These are phyloP conservation scores for Kwoniella sp. DNA, from an alignment of 768 basidiomycete species.

Conservation along the genomic window DNA sequence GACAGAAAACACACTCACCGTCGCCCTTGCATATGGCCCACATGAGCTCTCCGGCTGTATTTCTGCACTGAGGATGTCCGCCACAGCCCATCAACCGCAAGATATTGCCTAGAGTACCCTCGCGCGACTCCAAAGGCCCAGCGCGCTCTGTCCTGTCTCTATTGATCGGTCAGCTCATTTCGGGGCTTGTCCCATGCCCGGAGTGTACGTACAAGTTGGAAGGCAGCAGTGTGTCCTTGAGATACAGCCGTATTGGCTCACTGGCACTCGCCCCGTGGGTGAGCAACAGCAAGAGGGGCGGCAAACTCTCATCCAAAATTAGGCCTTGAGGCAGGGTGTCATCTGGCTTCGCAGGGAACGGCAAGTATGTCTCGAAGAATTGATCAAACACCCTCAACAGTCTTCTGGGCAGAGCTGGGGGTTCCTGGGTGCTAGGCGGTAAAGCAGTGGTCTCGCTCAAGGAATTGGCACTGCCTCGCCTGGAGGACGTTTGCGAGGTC, in stretches of 20 bases:
- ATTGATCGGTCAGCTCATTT: slow-evolving; percentile 62
- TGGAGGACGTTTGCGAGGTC: slow-evolving; percentile 8
- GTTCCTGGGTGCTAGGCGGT: slow-evolving; percentile 8
- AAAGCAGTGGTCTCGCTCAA: not conserved
- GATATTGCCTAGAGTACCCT: slow-evolving; percentile 72
- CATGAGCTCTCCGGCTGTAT: slow-evolving; percentile 78
- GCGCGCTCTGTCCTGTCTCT: too few relatives aligned
- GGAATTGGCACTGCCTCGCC: slow-evolving; percentile 1
- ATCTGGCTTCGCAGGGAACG: slow-evolving; percentile 25
- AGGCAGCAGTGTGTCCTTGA: slow-evolving; percentile 70
- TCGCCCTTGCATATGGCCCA: slow-evolving; percentile 78
- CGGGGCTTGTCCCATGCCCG: too few relatives aligned
- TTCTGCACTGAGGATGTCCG: slow-evolving; percentile 68
- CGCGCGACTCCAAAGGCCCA: slow-evolving; percentile 66
- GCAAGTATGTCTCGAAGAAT: slow-evolving; percentile 25
- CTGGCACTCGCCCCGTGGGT: slow-evolving; percentile 66
- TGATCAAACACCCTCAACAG: slow-evolving; percentile 27
- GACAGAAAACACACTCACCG: slow-evolving; percentile 50
- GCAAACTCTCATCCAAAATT: slow-evolving; percentile 69
- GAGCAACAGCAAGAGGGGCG: slow-evolving; percentile 72
- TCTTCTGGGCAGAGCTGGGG: slow-evolving; percentile 19
- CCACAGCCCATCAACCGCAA: slow-evolving; percentile 71
- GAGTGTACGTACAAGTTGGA: slow-evolving; percentile 56
- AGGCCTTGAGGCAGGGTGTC: slow-evolving; percentile 51
- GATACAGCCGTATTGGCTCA: slow-evolving; percentile 57